These are phyloP conservation scores for Niebla homalea DNA, from an alignment of 495 filamentous ascomycete species.

Conservation along the genomic window DNA sequence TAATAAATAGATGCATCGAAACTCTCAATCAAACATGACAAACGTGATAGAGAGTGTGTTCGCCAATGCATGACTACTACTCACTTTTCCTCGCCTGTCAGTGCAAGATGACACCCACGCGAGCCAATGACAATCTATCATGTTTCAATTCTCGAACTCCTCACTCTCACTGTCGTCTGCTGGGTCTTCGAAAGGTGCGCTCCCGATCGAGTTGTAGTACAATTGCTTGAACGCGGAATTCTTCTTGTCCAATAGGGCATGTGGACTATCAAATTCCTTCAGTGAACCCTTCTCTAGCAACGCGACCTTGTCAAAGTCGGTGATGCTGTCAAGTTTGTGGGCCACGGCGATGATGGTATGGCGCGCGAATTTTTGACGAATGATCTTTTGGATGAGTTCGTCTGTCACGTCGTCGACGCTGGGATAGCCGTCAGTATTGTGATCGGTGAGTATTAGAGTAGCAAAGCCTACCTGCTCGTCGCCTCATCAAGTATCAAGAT, in stretches of 20 bases:
- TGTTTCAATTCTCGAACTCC: neutral
- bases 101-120: too few relatives aligned
- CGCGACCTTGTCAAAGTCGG: constrained; percentile 38
- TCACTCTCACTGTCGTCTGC: neutral
- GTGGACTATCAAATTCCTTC: constrained; percentile 34
- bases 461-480: constrained; percentile 32
- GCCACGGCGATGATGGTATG: constrained; percentile 50
- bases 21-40: too few relatives aligned
- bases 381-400: constrained; percentile 42
- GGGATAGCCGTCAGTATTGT: neutral
- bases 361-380: constrained; percentile 41
- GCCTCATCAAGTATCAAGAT: constrained; percentile 40
- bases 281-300: constrained; percentile 33
- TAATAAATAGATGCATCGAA: too few relatives aligned
- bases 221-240: constrained; percentile 8
- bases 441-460: neutral
- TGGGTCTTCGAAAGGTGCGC: neutral
- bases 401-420: constrained; percentile 46
- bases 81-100: too few relatives aligned
- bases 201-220: constrained; percentile 5
- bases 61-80: too few relatives aligned
- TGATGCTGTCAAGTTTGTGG: constrained; percentile 46
- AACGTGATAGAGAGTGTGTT: too few relatives aligned
- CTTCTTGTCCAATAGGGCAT: constrained; percentile 14
- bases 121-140: too few relatives aligned